A percentile compares a stretch with the other conserved stretches of the same genome.
Evolutionary conservation across 306 rosid species (phyloP).

Genomic region (Medicago ruthenica): DNA sequence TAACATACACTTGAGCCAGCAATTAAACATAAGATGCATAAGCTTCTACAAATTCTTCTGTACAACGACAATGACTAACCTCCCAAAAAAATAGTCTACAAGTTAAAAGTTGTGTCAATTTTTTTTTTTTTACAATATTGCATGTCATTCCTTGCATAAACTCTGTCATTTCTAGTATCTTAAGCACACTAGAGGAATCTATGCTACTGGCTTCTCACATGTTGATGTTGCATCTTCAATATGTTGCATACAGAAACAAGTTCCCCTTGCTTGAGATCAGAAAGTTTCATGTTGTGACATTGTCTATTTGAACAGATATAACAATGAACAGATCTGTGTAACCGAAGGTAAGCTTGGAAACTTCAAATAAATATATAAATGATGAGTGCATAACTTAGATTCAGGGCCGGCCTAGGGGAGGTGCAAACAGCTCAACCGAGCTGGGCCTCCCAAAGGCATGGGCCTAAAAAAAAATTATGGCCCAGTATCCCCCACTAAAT

Average conservation of each 20-base stretch:
- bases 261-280: constrained; percentile 43
- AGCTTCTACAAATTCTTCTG: constrained; percentile 51
- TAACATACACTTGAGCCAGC: constrained; percentile 48
- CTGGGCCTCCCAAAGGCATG: too few species aligned
- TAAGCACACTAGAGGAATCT: constrained; percentile 37
- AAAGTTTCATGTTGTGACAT: constrained; percentile 39
- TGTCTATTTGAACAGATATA: constrained; percentile 46
- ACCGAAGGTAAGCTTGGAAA: constrained; percentile 44
- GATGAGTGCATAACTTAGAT: too few species aligned
- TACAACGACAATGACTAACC: constrained; percentile 52
- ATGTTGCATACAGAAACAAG: constrained; percentile 42
- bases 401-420: too few species aligned
- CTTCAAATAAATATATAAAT: too few species aligned
- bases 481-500: too few species aligned
- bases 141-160: constrained; percentile 50
- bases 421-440: too few species aligned
- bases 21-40: constrained; percentile 44
- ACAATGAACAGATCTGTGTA: constrained; percentile 47
- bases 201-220: constrained; percentile 43
- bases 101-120: constrained; percentile 36
- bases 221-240: constrained; percentile 45
- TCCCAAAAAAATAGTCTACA: constrained; percentile 44
- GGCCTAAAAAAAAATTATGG: too few species aligned
- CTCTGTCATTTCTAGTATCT: constrained; percentile 43
- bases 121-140: constrained; percentile 48